Conservation (phyloP, 805 yeast species). For the Monosporozyma siamensis region DNA sequence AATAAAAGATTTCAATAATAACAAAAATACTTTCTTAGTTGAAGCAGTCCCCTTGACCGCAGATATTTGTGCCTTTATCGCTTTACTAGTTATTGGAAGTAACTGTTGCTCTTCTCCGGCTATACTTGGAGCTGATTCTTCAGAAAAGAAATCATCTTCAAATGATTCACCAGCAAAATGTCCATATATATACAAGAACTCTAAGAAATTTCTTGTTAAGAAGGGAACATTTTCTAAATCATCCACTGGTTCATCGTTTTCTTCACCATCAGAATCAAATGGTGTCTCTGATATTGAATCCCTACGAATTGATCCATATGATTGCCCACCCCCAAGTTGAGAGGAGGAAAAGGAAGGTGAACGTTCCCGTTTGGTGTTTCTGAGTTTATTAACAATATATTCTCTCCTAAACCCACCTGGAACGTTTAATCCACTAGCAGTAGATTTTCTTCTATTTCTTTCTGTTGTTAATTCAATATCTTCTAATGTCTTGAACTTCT, state of each 20-base stretch:
- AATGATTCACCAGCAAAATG: conserved; percentile 81
- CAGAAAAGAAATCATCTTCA: conserved; percentile 49
- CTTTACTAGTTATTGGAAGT: conserved; percentile 10
- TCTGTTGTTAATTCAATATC: conserved; percentile 17
- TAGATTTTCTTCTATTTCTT: conserved; percentile 44
- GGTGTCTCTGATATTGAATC: background rate
- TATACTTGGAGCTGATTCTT: conserved; percentile 9
- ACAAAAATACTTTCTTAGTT: conserved; percentile 59
- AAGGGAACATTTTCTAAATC: conserved; percentile 35
- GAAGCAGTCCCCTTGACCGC: conserved; percentile 55
- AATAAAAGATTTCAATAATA: conserved; percentile 63
- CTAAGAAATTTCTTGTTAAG: conserved; percentile 63
- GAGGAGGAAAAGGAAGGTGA: background rate
- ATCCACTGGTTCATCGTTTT: conserved; percentile 7
- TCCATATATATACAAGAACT: conserved; percentile 69
- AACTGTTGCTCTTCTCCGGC: conserved; percentile 24
- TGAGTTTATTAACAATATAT: conserved; percentile 39
- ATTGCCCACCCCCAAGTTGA: too few relatives aligned
- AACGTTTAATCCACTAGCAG: conserved; percentile 59
- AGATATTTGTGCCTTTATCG: conserved; percentile 15
- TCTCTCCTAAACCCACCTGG: conserved; percentile 83
- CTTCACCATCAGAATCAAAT: background rate
- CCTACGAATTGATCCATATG: background rate
- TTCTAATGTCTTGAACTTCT: conserved; percentile 18
- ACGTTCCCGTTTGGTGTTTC: conserved; percentile 6